Evolutionary conservation across 2,329 filamentous ascomycete genomes (phyloP), one percentile per base, ranked within the genome.

Genomic region (Grosmannia penicillata): DNA sequence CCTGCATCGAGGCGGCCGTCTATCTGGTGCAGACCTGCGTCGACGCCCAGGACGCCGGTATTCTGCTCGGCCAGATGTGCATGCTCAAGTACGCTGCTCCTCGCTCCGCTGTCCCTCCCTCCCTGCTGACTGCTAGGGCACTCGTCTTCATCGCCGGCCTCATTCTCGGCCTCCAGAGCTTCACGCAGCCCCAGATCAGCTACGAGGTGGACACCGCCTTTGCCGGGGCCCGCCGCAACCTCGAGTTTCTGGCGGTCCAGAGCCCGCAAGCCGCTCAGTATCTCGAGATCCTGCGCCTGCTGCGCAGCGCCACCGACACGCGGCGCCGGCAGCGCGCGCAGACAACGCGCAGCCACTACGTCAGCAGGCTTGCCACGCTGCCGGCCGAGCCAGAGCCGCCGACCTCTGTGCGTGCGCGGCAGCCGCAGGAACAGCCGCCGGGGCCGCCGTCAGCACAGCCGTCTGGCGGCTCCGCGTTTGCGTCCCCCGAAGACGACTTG

Each of bases 111-210:
- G 14, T n/a, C n/a, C 19, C 21, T 33, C 11, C 19, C 6, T 14
- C 19, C 4, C 15, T 21, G 9, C 18, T 33, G 13, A 33, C 24
- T 8, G 10, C 15, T 19, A 70, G 65, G 42, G 67, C 65, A 15
- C 62, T 67, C 40, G 56, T 73, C 0, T 75, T 76, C 40, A 67
- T 69, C 0, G 67, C 72, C 2, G 71, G 70, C 0, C 52, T 76
- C 0, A 62, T 75, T 0, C 56, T 75, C 0, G 71, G 72, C 0
- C 67, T 76, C 6, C 29, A 33, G n/a, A 37, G 29, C 25, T 42
- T 42, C 25, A 26, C 24, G 6, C 10, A 31, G n/a, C 24, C 14
- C 4, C 37, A 34, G 9, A 36, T 39, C 13, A 45, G 46, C 28
- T 41, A 46, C 8, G 30, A 39, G 17, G 43, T 41, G n/a, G 37